phyloP scores from a whole-genome alignment of 768 basidiomycete genomes.

The Suillus hirtellus region DNA sequence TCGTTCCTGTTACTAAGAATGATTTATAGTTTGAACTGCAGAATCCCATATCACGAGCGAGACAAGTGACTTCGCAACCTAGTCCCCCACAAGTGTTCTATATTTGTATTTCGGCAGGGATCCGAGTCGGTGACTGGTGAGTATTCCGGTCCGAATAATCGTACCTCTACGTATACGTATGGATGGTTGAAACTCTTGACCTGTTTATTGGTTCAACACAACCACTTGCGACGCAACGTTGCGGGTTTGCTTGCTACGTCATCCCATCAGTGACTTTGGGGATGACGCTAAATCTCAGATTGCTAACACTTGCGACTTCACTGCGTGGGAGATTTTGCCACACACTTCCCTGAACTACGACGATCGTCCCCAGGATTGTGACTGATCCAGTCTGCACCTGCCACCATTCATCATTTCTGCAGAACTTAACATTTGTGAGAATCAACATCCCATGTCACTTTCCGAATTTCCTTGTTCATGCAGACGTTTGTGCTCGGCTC shows the following conservation, averaged over 20 bases:
- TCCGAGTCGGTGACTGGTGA: neutral
- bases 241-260: neutral
- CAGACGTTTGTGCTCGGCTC: neutral
- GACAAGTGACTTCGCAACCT: neutral
- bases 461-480: neutral
- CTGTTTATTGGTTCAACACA: neutral
- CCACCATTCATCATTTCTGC: neutral
- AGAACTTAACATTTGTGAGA: too few species aligned
- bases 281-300: neutral
- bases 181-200: neutral
- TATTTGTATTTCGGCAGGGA: neutral
- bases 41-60: neutral
- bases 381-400: too few species aligned
- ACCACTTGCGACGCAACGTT: neutral
- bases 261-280: neutral
- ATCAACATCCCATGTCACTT: too few species aligned
- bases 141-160: too few species aligned
- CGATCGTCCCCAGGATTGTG: neutral
- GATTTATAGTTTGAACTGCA: neutral
- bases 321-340: neutral
- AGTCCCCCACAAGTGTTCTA: neutral
- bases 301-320: too few species aligned
- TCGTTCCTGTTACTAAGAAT: neutral
- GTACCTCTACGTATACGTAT: neutral
- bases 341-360: neutral